Conservation (phyloP, 352 stramenopile genomes). For the Globisporangium canariense region DNA sequence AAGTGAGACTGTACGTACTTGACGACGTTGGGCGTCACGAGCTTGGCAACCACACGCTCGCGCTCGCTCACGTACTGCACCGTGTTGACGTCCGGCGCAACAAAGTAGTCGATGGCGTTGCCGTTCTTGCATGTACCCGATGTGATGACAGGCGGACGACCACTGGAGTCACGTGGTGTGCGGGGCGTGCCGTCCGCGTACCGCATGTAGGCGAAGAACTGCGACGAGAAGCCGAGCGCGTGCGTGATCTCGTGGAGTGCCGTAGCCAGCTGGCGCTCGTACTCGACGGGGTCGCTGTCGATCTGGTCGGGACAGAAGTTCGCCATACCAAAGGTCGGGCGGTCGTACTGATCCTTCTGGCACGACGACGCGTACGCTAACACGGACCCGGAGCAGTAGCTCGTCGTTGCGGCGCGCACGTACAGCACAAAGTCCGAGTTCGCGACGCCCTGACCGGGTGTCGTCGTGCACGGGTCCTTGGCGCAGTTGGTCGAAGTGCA, state of each 20-base stretch:
- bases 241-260: slow-evolving; percentile 84
- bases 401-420: slow-evolving; percentile 44
- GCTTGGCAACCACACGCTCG: slow-evolving; percentile 50
- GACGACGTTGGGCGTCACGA: slow-evolving; percentile 64
- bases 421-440: slow-evolving; percentile 75
- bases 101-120: slow-evolving; percentile 36
- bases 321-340: slow-evolving; percentile 76
- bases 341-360: slow-evolving; percentile 84
- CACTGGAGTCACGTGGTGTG: slow-evolving; percentile 47
- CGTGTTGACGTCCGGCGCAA: slow-evolving; percentile 34
- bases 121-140: slow-evolving; percentile 52
- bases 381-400: slow-evolving; percentile 47
- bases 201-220: slow-evolving; percentile 78
- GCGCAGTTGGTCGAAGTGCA: slow-evolving; percentile 42
- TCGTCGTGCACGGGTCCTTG: slow-evolving; percentile 34
- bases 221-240: slow-evolving; percentile 71
- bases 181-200: slow-evolving; percentile 59
- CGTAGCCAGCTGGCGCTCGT: slow-evolving; percentile 60
- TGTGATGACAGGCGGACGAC: slow-evolving; percentile 23
- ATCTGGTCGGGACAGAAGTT: slow-evolving; percentile 82
- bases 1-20: slow-evolving; percentile 69
- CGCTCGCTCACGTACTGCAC: slow-evolving; percentile 56
- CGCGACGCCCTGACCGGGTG: slow-evolving; percentile 27
- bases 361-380: slow-evolving; percentile 78
- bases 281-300: slow-evolving; percentile 45